phyloP scores from a whole-genome alignment of 2,329 filamentous ascomycete genomes.

The Arthrobotrys entomopaga region DNA sequence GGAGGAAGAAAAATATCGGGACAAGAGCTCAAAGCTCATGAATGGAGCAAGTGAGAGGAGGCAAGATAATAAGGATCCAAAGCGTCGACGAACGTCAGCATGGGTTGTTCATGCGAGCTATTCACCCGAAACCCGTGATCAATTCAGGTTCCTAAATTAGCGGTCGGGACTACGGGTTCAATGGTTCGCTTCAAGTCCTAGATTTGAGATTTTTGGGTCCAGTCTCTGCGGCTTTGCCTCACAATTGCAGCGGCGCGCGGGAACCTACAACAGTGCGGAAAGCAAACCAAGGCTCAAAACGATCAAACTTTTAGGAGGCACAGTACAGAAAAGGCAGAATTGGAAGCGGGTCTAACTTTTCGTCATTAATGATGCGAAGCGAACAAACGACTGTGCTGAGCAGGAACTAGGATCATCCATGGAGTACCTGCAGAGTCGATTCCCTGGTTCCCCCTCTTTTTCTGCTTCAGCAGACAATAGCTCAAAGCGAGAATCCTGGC shows the following conservation, averaged over 20 bases:
- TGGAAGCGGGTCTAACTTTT: slow-evolving; percentile 16
- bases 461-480: slow-evolving; percentile 14
- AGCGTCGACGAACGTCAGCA: neutral
- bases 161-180: slow-evolving; percentile 7
- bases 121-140: slow-evolving; percentile 4
- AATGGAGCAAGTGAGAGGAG: slow-evolving; percentile 6
- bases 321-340: slow-evolving; percentile 4
- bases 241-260: slow-evolving; percentile 6
- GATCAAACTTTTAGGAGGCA: slow-evolving; percentile 24
- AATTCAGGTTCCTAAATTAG: slow-evolving; percentile 22
- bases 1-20: slow-evolving; percentile 1
- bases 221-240: slow-evolving; percentile 17
- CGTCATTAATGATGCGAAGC: slow-evolving; percentile 12
- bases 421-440: slow-evolving; percentile 28
- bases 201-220: slow-evolving; percentile 23
- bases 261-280: neutral
- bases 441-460: slow-evolving; percentile 16
- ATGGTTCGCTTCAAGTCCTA: slow-evolving; percentile 9
- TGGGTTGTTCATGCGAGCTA: neutral
- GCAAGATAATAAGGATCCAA: neutral
- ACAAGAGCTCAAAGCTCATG: slow-evolving; percentile 21
- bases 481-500: slow-evolving; percentile 24
- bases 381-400: slow-evolving; percentile 3
- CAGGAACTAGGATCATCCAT: slow-evolving; percentile 43
- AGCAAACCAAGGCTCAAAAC: slow-evolving; percentile 25